These are phyloP conservation scores for Aspergillus sclerotiicarbonarius DNA, from an alignment of 495 filamentous ascomycete species.

Conservation along the genomic window DNA sequence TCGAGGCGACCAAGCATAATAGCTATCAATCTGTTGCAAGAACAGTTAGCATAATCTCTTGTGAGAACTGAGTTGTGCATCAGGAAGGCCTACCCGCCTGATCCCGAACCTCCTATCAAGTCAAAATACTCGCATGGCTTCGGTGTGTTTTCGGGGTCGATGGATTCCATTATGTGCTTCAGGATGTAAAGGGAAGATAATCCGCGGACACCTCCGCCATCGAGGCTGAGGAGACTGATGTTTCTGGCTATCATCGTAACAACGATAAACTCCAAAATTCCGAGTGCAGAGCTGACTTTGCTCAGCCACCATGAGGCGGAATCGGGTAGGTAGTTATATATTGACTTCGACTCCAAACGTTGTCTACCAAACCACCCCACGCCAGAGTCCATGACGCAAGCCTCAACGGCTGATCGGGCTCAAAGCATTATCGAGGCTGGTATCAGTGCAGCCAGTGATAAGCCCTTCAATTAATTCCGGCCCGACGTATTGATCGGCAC, in stretches of 20 bases:
- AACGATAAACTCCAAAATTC: background rate
- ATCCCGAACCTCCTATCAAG: slow-evolving; percentile 42
- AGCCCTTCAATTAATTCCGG: background rate
- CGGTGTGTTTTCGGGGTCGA: slow-evolving; percentile 40
- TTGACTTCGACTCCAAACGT: background rate
- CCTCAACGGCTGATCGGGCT: background rate
- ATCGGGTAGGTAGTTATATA: background rate
- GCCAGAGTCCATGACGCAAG: background rate
- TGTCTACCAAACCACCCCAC: background rate
- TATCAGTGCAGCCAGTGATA: slow-evolving; percentile 5
- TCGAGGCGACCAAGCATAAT: slow-evolving; percentile 42
- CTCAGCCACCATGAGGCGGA: background rate
- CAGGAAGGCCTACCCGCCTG: slow-evolving; percentile 35
- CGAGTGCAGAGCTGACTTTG: background rate
- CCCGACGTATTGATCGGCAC: slow-evolving; percentile 2
- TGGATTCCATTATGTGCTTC: slow-evolving; percentile 43
- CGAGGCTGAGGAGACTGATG: slow-evolving; percentile 43
- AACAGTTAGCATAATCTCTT: too few relatives aligned
- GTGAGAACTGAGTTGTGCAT: too few relatives aligned
- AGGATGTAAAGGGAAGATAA: slow-evolving; percentile 52
- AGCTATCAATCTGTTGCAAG: slow-evolving; percentile 29
- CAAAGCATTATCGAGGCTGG: slow-evolving; percentile 6
- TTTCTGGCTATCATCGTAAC: slow-evolving; percentile 19
- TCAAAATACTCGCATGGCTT: slow-evolving; percentile 51
- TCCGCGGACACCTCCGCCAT: slow-evolving; percentile 56